Conservation (phyloP, 768 basidiomycete species). For the Crucibulum laeve region DNA sequence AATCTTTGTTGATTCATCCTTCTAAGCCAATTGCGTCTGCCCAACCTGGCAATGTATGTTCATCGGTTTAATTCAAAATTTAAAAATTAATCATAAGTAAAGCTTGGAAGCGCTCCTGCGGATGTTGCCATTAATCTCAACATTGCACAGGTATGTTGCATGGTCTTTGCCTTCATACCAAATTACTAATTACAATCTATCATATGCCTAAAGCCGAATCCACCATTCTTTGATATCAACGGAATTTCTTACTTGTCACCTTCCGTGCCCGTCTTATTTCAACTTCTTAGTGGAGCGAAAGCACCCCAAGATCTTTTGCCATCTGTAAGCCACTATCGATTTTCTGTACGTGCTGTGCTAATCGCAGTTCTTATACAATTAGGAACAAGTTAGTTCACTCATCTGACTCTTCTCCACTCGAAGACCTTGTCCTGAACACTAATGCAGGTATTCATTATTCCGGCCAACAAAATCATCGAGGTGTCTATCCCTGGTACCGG, state of each 20-base stretch:
- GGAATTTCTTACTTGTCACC: constrained; percentile 32
- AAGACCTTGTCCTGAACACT: constrained; percentile 4
- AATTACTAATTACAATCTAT: neutral
- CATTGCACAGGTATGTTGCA: constrained; percentile 15
- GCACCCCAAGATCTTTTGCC: constrained; percentile 44
- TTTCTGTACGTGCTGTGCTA: neutral
- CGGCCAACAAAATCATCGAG: constrained; percentile 41
- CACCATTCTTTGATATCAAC: constrained; percentile 26
- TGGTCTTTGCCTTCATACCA: neutral
- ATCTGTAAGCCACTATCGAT: constrained; percentile 7
- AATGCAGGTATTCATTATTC: constrained; percentile 21
- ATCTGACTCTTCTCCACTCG: neutral
- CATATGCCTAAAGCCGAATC: constrained; percentile 15
- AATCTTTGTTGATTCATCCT: neutral
- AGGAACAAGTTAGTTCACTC: constrained; percentile 11
- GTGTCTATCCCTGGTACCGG: constrained; percentile 42
- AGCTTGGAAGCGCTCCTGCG: constrained; percentile 15
- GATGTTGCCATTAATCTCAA: constrained; percentile 16
- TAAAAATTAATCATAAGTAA: neutral
- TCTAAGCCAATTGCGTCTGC: constrained; percentile 10
- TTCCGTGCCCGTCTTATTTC: constrained; percentile 43
- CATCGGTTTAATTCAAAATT: neutral
- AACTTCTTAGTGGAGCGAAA: constrained; percentile 46
- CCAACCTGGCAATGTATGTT: constrained; percentile 11
- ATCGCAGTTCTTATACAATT: neutral